phyloP scores from a whole-genome alignment of 139 green algal genomes.

The Ettlia oleoabundans region DNA sequence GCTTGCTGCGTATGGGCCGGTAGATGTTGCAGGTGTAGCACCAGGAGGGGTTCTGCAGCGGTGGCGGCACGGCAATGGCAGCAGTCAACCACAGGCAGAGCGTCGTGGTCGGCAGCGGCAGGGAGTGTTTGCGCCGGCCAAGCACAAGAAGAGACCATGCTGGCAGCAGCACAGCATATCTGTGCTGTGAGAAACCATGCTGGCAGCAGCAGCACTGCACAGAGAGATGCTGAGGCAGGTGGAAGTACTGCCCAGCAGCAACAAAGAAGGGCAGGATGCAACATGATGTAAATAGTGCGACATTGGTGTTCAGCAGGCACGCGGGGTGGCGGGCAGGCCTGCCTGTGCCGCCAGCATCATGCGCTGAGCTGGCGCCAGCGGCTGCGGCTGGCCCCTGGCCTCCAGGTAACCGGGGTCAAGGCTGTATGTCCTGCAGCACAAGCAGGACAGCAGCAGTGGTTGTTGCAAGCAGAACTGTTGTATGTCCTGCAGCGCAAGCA shows the following conservation, averaged over 20 bases:
- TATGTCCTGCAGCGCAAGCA: not conserved
- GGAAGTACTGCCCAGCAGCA: no score
- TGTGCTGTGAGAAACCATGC: no score
- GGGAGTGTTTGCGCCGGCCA: no score
- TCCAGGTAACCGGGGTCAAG: constrained; percentile 34
- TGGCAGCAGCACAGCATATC: no score
- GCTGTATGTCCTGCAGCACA: not conserved
- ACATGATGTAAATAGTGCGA: no score
- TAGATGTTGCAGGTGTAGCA: constrained; percentile 58
- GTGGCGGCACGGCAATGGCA: constrained; percentile 1
- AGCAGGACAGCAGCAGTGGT: not conserved
- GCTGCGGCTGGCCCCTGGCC: not conserved
- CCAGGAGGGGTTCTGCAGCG: constrained; percentile 24
- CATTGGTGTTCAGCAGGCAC: no score
- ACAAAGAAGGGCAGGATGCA: no score
- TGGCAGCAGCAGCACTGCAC: no score
- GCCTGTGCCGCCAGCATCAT: constrained; percentile 24
- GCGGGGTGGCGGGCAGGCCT: no score
- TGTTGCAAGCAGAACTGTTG: not conserved
- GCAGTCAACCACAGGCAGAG: not conserved
- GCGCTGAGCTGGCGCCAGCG: constrained; percentile 28
- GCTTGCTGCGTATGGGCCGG: constrained; percentile 61
- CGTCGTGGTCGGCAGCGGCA: no score
- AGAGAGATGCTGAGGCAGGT: no score
- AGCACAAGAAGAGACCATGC: no score